A percentile compares a stretch with the other conserved stretches of the same genome.
Conservation (phyloP, 352 stramenopile species). For the Phytopythium litorale region DNA sequence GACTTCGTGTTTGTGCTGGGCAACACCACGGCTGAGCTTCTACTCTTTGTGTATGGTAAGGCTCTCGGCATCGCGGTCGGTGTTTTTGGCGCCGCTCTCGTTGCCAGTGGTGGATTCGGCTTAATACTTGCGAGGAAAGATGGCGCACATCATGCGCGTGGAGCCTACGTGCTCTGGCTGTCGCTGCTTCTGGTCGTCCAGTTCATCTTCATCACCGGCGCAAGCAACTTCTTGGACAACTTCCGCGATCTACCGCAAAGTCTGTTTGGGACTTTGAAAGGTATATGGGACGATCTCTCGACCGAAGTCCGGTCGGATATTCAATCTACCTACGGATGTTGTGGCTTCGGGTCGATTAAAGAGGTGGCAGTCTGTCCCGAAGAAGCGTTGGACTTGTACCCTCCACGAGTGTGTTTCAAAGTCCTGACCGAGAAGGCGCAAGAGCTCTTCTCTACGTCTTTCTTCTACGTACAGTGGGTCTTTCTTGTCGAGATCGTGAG, state of each 20-base stretch:
- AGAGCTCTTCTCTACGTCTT: slow-evolving; percentile 30
- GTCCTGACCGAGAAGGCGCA: slow-evolving; percentile 23
- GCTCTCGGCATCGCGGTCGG: slow-evolving; percentile 26
- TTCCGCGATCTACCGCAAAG: slow-evolving; percentile 28
- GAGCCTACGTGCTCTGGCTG: slow-evolving; percentile 25
- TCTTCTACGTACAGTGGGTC: slow-evolving; percentile 31
- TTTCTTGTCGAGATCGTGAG: slow-evolving; percentile 31
- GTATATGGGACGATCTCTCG: slow-evolving; percentile 26
- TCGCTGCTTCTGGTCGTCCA: slow-evolving; percentile 29
- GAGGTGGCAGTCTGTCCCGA: slow-evolving; percentile 40
- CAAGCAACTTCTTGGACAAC: slow-evolving; percentile 38
- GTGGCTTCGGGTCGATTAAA: slow-evolving; percentile 34
- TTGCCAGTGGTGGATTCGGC: slow-evolving; percentile 21
- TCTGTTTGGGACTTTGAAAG: slow-evolving; percentile 16
- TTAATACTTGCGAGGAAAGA: slow-evolving; percentile 18
- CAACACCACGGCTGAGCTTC: slow-evolving; percentile 43
- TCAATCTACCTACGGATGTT: slow-evolving; percentile 42
- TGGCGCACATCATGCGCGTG: slow-evolving; percentile 24
- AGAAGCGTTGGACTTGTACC: slow-evolving; percentile 34
- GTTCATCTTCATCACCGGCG: slow-evolving; percentile 25
- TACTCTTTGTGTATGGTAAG: slow-evolving; percentile 46
- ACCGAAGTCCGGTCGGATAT: slow-evolving; percentile 21
- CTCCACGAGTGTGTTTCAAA: slow-evolving; percentile 32
- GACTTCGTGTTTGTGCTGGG: slow-evolving; percentile 52
- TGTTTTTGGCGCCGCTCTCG: slow-evolving; percentile 18